phyloP scores from a whole-genome alignment of 768 basidiomycete genomes.

The Baorangia bicolor region DNA sequence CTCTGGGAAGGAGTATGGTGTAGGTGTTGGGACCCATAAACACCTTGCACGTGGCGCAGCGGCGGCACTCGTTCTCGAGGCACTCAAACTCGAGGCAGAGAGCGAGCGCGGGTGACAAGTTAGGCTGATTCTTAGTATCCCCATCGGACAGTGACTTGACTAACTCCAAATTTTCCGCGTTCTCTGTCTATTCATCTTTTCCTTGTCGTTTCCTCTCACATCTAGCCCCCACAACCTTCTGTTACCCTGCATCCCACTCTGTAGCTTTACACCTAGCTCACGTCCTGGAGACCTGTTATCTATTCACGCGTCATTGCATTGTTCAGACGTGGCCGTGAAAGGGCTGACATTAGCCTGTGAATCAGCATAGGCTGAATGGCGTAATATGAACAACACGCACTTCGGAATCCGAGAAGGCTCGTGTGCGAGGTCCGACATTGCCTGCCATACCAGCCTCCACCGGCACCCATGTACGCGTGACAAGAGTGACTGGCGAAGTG shows the following conservation, averaged over 20 bases:
- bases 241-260: background rate
- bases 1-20: conserved; percentile 47
- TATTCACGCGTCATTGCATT: conserved; percentile 6
- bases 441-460: background rate
- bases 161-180: background rate
- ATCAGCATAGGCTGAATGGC: background rate
- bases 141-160: background rate
- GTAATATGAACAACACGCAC: conserved; percentile 12
- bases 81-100: conserved; percentile 31
- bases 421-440: conserved; percentile 8
- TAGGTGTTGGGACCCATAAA: conserved; percentile 51
- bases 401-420: conserved; percentile 5
- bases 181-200: conserved; percentile 8
- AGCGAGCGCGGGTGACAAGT: conserved; percentile 14
- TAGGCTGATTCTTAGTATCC: background rate
- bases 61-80: conserved; percentile 33
- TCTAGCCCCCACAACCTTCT: background rate
- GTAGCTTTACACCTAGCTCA: conserved; percentile 8
- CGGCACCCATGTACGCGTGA: background rate
- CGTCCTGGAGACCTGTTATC: conserved; percentile 9
- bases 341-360: conserved; percentile 3
- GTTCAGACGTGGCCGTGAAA: conserved; percentile 5
- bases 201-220: background rate
- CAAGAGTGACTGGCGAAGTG: background rate
- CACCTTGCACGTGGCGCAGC: conserved; percentile 49